These are phyloP conservation scores for Alternaria viburni DNA, from an alignment of 2,329 filamentous ascomycete species.

Conservation along the genomic window DNA sequence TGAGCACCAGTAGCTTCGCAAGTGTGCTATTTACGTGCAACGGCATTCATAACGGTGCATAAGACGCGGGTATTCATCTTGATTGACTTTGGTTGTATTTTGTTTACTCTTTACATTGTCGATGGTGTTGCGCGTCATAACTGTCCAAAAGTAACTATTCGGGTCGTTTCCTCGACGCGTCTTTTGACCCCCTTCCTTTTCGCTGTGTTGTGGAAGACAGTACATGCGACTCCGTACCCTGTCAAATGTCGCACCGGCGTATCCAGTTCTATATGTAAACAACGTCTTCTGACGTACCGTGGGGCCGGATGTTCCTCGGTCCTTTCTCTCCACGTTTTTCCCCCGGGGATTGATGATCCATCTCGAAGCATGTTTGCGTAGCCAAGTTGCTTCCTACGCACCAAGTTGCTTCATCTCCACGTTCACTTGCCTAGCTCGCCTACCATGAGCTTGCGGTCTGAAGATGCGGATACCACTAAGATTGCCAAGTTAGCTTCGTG, in stretches of 20 bases:
- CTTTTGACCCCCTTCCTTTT: constrained; percentile 15
- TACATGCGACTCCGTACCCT: constrained; percentile 22
- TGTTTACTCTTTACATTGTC: constrained; percentile 20
- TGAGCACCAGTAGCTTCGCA: constrained; percentile 8
- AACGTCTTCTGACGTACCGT: constrained; percentile 31
- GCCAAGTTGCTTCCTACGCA: constrained; percentile 23
- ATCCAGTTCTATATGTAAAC: constrained; percentile 35
- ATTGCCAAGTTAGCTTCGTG: constrained; percentile 39
- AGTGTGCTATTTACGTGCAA: constrained; percentile 17
- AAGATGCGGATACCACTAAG: constrained; percentile 84
- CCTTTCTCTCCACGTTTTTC: constrained; percentile 17
- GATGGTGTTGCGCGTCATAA: background rate
- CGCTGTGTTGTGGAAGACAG: background rate
- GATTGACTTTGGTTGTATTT: constrained; percentile 13
- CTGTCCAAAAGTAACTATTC: too few species aligned
- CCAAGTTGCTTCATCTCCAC: constrained; percentile 23
- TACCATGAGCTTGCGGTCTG: constrained; percentile 83
- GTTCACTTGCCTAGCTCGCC: constrained; percentile 76
- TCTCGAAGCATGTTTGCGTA: constrained; percentile 25
- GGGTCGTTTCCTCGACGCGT: constrained; percentile 18
- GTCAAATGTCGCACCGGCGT: constrained; percentile 42
- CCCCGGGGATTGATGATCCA: constrained; percentile 14
- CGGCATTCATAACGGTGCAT: constrained; percentile 28
- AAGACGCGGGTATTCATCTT: constrained; percentile 21
- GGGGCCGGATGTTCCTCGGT: constrained; percentile 24